phyloP scores from a whole-genome alignment of 2,329 filamentous ascomycete species.

The Drechslerella coelobrocha region DNA sequence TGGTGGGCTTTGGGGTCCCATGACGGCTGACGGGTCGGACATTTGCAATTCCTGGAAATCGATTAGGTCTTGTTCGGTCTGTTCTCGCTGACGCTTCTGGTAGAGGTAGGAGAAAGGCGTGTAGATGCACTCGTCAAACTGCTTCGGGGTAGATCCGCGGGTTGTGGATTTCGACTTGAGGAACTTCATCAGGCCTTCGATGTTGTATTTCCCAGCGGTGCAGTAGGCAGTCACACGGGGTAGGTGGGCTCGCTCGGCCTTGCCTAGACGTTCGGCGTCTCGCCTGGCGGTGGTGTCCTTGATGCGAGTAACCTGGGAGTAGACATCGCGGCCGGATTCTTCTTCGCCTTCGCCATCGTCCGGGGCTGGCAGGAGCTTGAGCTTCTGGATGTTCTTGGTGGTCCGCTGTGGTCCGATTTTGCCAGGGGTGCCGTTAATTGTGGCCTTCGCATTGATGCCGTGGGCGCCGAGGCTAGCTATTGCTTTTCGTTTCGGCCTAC shows the following conservation, averaged over 20 bases:
- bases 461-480: slow-evolving; percentile 43
- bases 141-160: slow-evolving; percentile 81
- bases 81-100: slow-evolving; percentile 70
- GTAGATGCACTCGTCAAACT: slow-evolving; percentile 98
- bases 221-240: slow-evolving; percentile 96
- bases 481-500: slow-evolving; percentile 42
- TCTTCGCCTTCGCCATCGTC: slow-evolving; percentile 88
- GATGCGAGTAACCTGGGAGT: slow-evolving; percentile 96
- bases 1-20: slow-evolving; percentile 24
- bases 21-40: slow-evolving; percentile 47
- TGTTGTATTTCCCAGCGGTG: slow-evolving; percentile 87
- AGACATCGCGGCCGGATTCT: slow-evolving; percentile 84
- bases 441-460: slow-evolving; percentile 33
- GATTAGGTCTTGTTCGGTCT: slow-evolving; percentile 69
- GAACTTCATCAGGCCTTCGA: slow-evolving; percentile 88
- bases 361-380: slow-evolving; percentile 94
- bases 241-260: slow-evolving; percentile 84
- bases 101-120: slow-evolving; percentile 80
- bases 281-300: slow-evolving; percentile 92
- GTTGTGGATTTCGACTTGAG: slow-evolving; percentile 82
- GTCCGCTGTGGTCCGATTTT: slow-evolving; percentile 96
- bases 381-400: slow-evolving; percentile 92
- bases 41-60: slow-evolving; percentile 64
- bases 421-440: slow-evolving; percentile 55
- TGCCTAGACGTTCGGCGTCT: slow-evolving; percentile 89